These are phyloP conservation scores for Neurospora sp. DNA, from an alignment of 495 filamentous ascomycete genomes.

Conservation along the genomic window DNA sequence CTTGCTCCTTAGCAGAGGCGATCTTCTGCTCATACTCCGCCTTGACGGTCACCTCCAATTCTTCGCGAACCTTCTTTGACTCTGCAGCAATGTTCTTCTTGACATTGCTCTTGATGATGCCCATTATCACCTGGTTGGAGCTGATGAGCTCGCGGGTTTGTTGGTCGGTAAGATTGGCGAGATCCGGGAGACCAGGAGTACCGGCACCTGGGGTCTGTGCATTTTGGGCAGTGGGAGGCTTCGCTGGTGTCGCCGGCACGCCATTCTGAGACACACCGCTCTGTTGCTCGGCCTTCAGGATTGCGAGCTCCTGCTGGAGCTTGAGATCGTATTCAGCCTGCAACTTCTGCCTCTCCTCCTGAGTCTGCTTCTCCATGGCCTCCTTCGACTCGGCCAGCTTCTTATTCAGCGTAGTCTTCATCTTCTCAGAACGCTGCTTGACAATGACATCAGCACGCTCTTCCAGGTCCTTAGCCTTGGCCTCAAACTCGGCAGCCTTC, in stretches of 20 bases:
- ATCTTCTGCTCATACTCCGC: slow-evolving; percentile 41
- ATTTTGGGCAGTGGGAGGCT: slow-evolving; percentile 14
- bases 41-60: slow-evolving; percentile 32
- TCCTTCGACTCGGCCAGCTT: slow-evolving; percentile 57
- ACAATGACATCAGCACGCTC: slow-evolving; percentile 44
- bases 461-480: slow-evolving; percentile 43
- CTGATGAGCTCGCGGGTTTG: slow-evolving; percentile 56
- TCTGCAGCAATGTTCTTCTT: slow-evolving; percentile 45
- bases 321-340: slow-evolving; percentile 55
- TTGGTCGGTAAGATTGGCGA: slow-evolving; percentile 41
- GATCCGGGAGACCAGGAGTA: slow-evolving; percentile 27
- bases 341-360: slow-evolving; percentile 44
- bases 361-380: slow-evolving; percentile 25
- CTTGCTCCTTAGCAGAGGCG: slow-evolving; percentile 39
- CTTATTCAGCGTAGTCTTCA: slow-evolving; percentile 61
- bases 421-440: slow-evolving; percentile 56
- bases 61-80: slow-evolving; percentile 48
- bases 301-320: slow-evolving; percentile 54
- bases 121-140: slow-evolving; percentile 53
- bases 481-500: slow-evolving; percentile 45
- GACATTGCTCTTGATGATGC: slow-evolving; percentile 60
- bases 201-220: slow-evolving; percentile 25
- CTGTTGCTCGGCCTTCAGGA: slow-evolving; percentile 41
- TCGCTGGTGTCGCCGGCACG: slow-evolving; percentile 28
- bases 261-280: slow-evolving; percentile 23